These are phyloP conservation scores for Podaxis sp. DNA, from an alignment of 768 basidiomycete species.

Conservation along the genomic window DNA sequence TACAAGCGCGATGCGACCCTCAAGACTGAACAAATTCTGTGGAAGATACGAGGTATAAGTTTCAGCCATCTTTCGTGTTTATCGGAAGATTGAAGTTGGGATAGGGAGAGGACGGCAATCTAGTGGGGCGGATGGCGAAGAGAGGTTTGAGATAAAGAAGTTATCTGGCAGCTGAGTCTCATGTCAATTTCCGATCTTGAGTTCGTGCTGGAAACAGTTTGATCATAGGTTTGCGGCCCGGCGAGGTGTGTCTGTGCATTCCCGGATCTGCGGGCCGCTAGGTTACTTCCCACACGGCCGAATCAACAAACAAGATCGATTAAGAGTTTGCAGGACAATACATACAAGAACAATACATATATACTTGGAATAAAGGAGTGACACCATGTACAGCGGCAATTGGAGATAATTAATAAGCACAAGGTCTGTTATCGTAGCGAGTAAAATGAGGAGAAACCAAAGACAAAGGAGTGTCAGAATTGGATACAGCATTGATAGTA, in stretches of 20 bases:
- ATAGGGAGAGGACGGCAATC: background rate
- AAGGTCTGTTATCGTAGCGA: too few relatives aligned
- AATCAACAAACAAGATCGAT: background rate
- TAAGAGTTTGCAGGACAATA: background rate
- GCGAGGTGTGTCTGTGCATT: background rate
- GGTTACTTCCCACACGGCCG: background rate
- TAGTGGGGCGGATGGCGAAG: background rate
- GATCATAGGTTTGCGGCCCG: conserved; percentile 5
- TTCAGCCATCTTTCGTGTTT: conserved; percentile 11
- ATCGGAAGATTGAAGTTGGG: background rate
- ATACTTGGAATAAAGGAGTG: background rate
- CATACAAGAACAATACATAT: background rate
- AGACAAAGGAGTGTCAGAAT: background rate
- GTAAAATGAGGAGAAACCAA: background rate
- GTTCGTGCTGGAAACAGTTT: background rate
- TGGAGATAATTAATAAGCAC: background rate
- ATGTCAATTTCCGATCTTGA: background rate
- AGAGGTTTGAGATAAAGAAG: background rate
- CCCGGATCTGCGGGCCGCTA: background rate
- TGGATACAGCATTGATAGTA: background rate
- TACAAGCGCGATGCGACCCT: conserved; percentile 56
- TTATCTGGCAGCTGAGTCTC: background rate
- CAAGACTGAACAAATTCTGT: conserved; percentile 47
- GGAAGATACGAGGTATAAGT: conserved; percentile 28
- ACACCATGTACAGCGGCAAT: background rate